Conservation (phyloP, 495 filamentous ascomycete genomes). For the Eremomyces bilateralis region DNA sequence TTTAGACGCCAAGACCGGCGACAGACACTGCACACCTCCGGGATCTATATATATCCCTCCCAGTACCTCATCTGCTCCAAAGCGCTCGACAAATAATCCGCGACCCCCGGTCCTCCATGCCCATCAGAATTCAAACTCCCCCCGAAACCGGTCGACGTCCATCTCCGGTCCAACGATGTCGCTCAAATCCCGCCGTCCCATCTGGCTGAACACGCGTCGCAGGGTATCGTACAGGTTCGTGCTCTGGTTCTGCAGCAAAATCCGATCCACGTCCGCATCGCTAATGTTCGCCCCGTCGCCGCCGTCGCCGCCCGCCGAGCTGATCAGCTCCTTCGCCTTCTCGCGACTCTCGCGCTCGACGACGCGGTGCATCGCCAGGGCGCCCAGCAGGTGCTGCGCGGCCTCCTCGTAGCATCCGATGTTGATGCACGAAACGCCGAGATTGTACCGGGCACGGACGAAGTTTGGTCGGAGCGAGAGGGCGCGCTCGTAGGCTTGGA, state of each 20-base stretch:
- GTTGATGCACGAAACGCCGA: constrained; percentile 92
- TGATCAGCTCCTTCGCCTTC: constrained; percentile 62
- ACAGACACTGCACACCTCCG: no score
- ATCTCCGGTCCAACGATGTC: constrained; percentile 74
- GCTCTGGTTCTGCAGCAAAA: constrained; percentile 82
- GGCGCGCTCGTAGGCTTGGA: constrained; percentile 86
- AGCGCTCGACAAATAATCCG: no score
- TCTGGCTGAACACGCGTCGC: constrained; percentile 78
- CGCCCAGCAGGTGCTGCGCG: constrained; percentile 81
- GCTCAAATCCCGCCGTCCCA: constrained; percentile 70
- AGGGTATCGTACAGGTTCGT: constrained; percentile 91
- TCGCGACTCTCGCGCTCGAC: constrained; percentile 70
- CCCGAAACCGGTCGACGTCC: constrained; percentile 74
- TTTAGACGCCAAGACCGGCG: no score
- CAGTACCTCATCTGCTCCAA: no score
- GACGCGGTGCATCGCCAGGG: constrained; percentile 88
- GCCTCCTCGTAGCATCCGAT: constrained; percentile 88
- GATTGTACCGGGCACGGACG: constrained; percentile 87
- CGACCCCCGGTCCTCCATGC: no score
- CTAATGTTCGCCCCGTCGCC: constrained; percentile 15
- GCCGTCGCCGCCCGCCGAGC: no score
- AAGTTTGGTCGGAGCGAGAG: constrained; percentile 81
- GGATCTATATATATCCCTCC: no score
- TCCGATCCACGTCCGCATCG: constrained; percentile 52
- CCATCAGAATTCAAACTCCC: constrained; percentile 60